phyloP scores from a whole-genome alignment of 1,284 basidiomycete genomes.

The Tilletia walkeri region DNA sequence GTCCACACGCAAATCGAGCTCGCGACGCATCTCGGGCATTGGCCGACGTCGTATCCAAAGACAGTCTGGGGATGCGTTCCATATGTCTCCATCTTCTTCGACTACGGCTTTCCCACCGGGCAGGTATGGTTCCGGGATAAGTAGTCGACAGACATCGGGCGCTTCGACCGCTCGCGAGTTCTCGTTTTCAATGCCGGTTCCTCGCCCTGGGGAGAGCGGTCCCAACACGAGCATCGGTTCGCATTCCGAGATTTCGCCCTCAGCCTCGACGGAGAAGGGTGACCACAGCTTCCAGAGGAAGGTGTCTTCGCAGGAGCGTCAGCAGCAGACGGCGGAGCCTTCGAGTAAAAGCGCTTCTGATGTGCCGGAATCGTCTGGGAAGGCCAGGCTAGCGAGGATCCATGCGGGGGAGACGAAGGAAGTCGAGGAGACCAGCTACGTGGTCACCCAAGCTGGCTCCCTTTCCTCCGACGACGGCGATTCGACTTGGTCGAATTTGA shows the following conservation, averaged over 20 bases:
- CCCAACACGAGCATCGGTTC: not conserved
- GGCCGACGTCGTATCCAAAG: constrained; percentile 1
- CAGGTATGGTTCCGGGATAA: constrained; percentile 3
- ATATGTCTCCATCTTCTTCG: not conserved
- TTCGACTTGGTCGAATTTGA: constrained; percentile 14
- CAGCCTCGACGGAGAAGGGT: constrained; percentile 5
- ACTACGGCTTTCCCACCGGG: not conserved
- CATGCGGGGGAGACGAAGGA: not conserved
- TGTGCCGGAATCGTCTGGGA: constrained; percentile 2
- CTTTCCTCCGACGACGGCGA: constrained; percentile 13
- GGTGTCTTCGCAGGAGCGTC: not conserved
- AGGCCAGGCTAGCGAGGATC: not conserved
- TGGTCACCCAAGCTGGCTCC: constrained; percentile 6
- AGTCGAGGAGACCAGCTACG: constrained; percentile 8
- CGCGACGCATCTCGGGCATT: constrained; percentile 1
- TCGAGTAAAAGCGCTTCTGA: not conserved
- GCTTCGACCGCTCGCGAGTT: constrained; percentile 13
- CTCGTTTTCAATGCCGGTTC: constrained; percentile 10
- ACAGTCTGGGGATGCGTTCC: not conserved
- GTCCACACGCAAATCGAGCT: not conserved
- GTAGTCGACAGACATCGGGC: constrained; percentile 13
- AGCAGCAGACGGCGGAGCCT: not conserved
- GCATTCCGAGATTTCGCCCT: constrained; percentile 2
- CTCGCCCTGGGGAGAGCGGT: not conserved
- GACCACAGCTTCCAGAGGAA: not conserved